A percentile compares a stretch with the other conserved stretches of the same genome.
phyloP scores from a whole-genome alignment of 208 protist species.

The Crithidia sp. region DNA sequence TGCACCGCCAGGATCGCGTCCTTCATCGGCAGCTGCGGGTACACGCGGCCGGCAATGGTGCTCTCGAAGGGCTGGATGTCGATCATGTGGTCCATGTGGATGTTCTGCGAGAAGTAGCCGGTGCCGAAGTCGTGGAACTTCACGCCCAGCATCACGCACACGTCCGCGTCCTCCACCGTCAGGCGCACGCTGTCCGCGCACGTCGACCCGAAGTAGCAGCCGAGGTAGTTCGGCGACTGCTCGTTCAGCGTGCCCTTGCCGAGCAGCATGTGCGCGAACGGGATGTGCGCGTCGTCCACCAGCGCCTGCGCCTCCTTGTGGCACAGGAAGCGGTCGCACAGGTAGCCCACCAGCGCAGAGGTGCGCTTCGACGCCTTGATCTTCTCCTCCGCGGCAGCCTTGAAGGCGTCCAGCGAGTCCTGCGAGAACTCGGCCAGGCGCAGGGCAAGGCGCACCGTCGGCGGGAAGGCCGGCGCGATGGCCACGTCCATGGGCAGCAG shows the following conservation, averaged over 20 bases:
- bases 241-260: conserved; percentile 56
- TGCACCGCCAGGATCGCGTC: conserved; percentile 31
- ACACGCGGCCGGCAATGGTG: conserved; percentile 9
- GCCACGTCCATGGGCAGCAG: conserved; percentile 43
- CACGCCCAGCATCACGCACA: conserved; percentile 39
- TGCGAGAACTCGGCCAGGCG: not conserved
- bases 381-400: conserved; percentile 35
- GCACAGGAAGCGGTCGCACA: conserved; percentile 50
- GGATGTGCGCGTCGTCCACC: conserved; percentile 43
- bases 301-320: conserved; percentile 33
- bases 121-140: conserved; percentile 66
- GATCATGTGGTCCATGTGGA: conserved; percentile 16
- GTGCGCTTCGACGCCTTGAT: conserved; percentile 23
- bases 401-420: conserved; percentile 28
- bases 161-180: conserved; percentile 40
- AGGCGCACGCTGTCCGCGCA: conserved; percentile 8
- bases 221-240: conserved; percentile 48
- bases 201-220: conserved; percentile 40
- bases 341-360: conserved; percentile 35
- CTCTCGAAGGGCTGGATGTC: conserved; percentile 40
- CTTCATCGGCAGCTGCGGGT: conserved; percentile 33
- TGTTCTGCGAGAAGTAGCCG: conserved; percentile 52
- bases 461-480: not conserved
- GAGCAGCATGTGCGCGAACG: conserved; percentile 43
- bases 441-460: too few species aligned